Percentiles rank a stretch among this genome's conserved stretches.
These are phyloP conservation scores for Oryza glumipatula DNA, from an alignment of 176 grass and related monocot genomes.

Conservation along the genomic window DNA sequence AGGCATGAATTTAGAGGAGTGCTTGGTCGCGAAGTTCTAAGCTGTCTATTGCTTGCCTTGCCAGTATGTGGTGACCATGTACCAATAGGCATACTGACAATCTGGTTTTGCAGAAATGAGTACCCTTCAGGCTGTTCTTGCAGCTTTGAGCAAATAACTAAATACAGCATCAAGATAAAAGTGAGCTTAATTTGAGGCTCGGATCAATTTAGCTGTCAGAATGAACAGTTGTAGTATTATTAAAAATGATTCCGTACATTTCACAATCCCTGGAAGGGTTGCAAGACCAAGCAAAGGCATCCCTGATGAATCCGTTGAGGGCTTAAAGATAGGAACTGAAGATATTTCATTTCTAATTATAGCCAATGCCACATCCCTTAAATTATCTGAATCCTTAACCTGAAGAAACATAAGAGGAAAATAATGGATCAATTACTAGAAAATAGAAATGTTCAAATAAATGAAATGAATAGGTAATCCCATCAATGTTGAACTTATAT, in stretches of 20 bases:
- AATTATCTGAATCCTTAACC: conserved; percentile 69
- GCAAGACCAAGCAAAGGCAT: conserved; percentile 75
- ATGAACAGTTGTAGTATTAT: neutral
- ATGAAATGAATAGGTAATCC: neutral
- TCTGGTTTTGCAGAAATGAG: conserved; percentile 55
- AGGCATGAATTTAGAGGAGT: conserved; percentile 57
- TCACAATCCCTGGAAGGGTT: conserved; percentile 66
- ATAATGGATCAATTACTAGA: neutral
- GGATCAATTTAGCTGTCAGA: conserved; percentile 27
- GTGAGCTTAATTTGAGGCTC: conserved; percentile 29
- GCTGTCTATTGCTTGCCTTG: conserved; percentile 47
- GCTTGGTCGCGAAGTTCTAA: conserved; percentile 46
- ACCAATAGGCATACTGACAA: conserved; percentile 66
- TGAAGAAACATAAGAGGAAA: conserved; percentile 53
- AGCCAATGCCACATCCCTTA: conserved; percentile 66
- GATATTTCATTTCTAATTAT: conserved; percentile 78
- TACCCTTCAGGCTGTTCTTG: conserved; percentile 58
- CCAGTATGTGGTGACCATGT: conserved; percentile 66
- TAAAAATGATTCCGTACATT: conserved; percentile 55
- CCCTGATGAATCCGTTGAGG: conserved; percentile 48
- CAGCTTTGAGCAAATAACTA: conserved; percentile 77
- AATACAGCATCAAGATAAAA: conserved; percentile 39
- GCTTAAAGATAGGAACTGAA: conserved; percentile 71
- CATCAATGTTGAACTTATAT: conserved; percentile 10
- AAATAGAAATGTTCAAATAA: conserved; percentile 15